Evolutionary conservation across 2,329 filamentous ascomycete genomes (phyloP), one percentile per base, ranked within the genome.

Genomic region (Metarhizium robertsii): DNA sequence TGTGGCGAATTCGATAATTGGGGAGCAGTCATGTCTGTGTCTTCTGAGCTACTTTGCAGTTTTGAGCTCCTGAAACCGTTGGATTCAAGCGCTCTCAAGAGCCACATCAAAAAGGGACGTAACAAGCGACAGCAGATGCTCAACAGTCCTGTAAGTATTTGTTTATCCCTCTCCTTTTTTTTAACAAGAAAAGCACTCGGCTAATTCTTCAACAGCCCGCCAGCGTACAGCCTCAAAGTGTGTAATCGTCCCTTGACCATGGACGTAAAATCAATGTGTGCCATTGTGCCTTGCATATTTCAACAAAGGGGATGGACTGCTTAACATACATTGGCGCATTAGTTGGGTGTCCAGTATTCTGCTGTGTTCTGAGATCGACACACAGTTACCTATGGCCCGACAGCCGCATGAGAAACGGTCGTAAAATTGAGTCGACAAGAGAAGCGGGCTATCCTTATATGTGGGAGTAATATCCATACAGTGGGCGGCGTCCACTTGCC

Each of bases 1-100:
- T 99, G 94, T 65, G 94, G 94, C 62, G 94, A 99, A 71, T 99
- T 99, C 62, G 94, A 99, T 69, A 99, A 99, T 61, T 97, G 94
- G 90, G 94, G 94, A 20, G 94, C 94, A 14, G 92, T 97, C 62
- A 99, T 99, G 94, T 96, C 92, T 2, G 94, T 99, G 25, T 96
- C 91, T 1, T 84, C 83, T 14, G 94, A 97, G 71, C 75, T 99
- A 53, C 82, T 99, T 1, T 99, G 94, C 75, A 96, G 92, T 69
- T 99, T 99, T 67, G 94, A 99, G 73, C 79, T 99, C 16, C 79
- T 99, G 58, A 99, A 99, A 72, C 94, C 94, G 7, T 80, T 99
- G 50, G 94, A 99, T 72, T 96, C 92, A 13, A 95, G 89, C 64
- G 92, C 92, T 38, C 78, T 99, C 59, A 99, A 99, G 80, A 96